Evolutionary conservation across 345 rosid genomes (phyloP).

Genomic region (Fremontodendron californicum): DNA sequence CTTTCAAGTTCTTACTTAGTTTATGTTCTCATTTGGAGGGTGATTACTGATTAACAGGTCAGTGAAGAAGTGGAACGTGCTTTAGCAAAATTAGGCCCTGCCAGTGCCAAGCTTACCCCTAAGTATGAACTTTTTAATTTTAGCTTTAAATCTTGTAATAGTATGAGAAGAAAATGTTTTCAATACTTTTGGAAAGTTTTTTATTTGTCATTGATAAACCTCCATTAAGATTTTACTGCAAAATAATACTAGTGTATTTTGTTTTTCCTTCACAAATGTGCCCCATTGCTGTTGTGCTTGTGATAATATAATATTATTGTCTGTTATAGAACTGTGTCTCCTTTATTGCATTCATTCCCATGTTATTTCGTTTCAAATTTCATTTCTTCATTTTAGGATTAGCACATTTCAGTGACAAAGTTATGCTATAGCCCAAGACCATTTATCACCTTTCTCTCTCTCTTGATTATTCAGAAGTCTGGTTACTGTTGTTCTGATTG

Average conservation of each 20-base stretch:
- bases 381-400: not conserved
- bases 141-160: not conserved
- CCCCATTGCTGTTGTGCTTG: not conserved
- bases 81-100: slow-evolving; percentile 75
- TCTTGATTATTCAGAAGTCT: too few species aligned
- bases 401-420: not conserved
- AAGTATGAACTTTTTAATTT: slow-evolving; percentile 33
- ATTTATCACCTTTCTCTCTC: not conserved
- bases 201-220: not conserved
- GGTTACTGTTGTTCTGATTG: not conserved
- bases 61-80: slow-evolving; percentile 99
- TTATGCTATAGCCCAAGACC: not conserved
- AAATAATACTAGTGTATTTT: not conserved
- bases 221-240: not conserved
- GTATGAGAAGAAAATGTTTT: not conserved
- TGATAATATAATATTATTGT: not conserved
- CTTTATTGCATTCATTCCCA: not conserved
- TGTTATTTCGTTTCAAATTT: not conserved
- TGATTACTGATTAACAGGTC: slow-evolving; percentile 50
- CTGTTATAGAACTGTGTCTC: not conserved
- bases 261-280: not conserved
- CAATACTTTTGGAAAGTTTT: not conserved
- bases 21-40: not conserved
- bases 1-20: not conserved
- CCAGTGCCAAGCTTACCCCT: slow-evolving; percentile 51